Evolutionary conservation across 1,284 basidiomycete species (phyloP).

Genomic region (Heterobasidion irregulare): DNA sequence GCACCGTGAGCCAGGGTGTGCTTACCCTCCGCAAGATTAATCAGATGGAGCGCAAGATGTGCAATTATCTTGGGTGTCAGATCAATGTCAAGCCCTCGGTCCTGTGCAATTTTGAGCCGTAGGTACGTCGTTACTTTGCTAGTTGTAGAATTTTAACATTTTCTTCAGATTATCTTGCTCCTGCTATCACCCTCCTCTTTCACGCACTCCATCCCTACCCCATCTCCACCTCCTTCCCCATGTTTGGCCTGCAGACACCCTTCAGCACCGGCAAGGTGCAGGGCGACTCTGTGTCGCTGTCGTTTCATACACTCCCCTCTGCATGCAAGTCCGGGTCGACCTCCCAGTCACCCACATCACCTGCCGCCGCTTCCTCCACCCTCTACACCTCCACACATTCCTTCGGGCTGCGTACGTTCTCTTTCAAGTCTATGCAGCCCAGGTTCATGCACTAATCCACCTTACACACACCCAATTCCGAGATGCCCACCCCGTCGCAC

Average conservation of each 20-base stretch:
- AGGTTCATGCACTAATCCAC: not conserved
- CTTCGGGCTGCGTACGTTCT: too few species aligned
- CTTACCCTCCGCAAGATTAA: slow-evolving; percentile 47
- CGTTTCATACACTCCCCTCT: too few species aligned
- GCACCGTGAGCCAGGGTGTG: slow-evolving; percentile 45
- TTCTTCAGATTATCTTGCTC: not conserved
- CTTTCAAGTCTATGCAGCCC: not conserved
- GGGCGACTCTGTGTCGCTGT: too few species aligned
- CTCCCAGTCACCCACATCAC: too few species aligned
- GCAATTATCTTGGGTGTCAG: slow-evolving; percentile 26
- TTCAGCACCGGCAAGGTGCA: too few species aligned
- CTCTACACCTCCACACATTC: too few species aligned
- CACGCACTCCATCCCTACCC: not conserved
- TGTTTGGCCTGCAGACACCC: not conserved
- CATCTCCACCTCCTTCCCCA: not conserved
- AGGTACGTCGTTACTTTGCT: slow-evolving; percentile 6
- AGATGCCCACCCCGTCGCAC: not conserved
- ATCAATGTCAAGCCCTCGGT: slow-evolving; percentile 28
- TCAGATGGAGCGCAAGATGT: slow-evolving; percentile 47
- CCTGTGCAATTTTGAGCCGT: slow-evolving; percentile 14
- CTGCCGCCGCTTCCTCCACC: too few species aligned
- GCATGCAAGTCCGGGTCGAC: too few species aligned
- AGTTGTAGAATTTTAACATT: not conserved
- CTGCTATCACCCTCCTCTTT: not conserved
- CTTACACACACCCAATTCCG: not conserved